Percentiles rank a stretch among this genome's conserved stretches.
Evolutionary conservation across 2,329 filamentous ascomycete species (phyloP).

Genomic region (Xylaria sp.): DNA sequence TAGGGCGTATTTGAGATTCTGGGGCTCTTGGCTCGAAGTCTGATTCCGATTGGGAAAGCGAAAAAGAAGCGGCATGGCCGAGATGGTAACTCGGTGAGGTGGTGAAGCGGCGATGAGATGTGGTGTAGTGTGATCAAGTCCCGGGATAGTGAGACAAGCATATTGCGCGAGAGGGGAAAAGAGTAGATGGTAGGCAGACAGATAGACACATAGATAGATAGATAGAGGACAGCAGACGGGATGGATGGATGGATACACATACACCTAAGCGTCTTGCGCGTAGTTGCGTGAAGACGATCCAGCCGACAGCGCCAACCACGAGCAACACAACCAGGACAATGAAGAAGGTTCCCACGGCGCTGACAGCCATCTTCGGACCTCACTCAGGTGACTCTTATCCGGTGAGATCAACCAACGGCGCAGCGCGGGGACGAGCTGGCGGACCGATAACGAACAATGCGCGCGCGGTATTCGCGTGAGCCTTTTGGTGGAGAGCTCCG

Average conservation of each 20-base stretch:
- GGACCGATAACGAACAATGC: not conserved
- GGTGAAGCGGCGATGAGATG: slow-evolving; percentile 18
- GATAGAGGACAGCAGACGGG: not conserved
- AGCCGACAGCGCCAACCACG: slow-evolving; percentile 67
- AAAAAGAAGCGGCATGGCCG: slow-evolving; percentile 3
- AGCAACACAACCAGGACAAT: slow-evolving; percentile 76
- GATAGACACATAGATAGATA: slow-evolving; percentile 14
- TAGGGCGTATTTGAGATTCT: slow-evolving; percentile 2
- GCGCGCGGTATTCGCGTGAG: slow-evolving; percentile 13
- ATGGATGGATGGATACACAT: slow-evolving; percentile 46
- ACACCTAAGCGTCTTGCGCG: slow-evolving; percentile 78
- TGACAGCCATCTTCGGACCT: slow-evolving; percentile 55
- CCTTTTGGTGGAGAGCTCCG: slow-evolving; percentile 28
- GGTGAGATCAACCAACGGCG: slow-evolving; percentile 15
- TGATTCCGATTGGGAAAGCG: not conserved
- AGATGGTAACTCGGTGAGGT: not conserved
- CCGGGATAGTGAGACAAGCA: slow-evolving; percentile 25
- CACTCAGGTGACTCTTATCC: slow-evolving; percentile 16
- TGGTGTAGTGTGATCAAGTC: slow-evolving; percentile 11
- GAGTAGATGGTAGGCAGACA: slow-evolving; percentile 4
- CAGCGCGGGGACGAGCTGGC: not conserved
- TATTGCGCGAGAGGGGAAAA: not conserved
- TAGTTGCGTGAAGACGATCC: slow-evolving; percentile 77
- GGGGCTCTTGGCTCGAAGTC: not conserved
- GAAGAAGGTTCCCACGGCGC: slow-evolving; percentile 73